A percentile compares a stretch with the other conserved stretches of the same genome.
Conservation (phyloP, 768 basidiomycete genomes). For the Dentipellis sp. region DNA sequence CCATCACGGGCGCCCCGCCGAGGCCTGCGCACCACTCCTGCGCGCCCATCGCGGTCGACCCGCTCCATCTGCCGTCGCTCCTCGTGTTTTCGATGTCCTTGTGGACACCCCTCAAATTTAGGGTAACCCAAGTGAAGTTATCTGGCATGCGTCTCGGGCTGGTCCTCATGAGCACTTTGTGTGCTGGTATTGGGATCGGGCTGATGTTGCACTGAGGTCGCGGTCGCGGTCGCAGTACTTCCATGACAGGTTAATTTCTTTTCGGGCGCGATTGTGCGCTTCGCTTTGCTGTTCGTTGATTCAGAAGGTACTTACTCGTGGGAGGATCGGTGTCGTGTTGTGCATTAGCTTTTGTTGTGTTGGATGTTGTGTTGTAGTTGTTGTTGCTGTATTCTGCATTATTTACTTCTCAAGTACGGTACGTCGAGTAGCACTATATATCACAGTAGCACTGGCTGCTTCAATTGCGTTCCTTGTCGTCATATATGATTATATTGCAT, state of each 20-base stretch:
- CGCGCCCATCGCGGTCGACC: constrained; percentile 38
- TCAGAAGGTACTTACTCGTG: neutral
- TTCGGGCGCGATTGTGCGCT: neutral
- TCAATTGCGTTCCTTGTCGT: neutral
- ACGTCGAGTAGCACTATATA: neutral
- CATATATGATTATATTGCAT: no score
- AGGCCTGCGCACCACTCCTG: constrained; percentile 13
- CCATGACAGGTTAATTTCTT: neutral
- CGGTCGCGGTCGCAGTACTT: no score
- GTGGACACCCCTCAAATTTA: constrained; percentile 33
- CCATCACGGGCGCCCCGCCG: constrained; percentile 1
- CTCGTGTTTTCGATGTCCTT: constrained; percentile 54
- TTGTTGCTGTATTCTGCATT: neutral
- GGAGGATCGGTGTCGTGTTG: neutral
- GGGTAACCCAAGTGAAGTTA: constrained; percentile 18
- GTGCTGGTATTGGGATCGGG: constrained; percentile 36
- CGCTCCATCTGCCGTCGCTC: constrained; percentile 58
- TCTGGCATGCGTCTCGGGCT: constrained; percentile 21
- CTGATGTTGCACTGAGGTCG: constrained; percentile 17
- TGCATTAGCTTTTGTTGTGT: no score
- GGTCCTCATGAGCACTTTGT: constrained; percentile 32
- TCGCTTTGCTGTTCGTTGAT: neutral
- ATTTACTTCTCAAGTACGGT: neutral
- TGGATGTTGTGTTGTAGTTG: neutral
- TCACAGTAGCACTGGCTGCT: neutral